Percentiles rank a stretch among this genome's conserved stretches.
phyloP scores from a whole-genome alignment of 345 rosid genomes.

The Pelargonium nanum region DNA sequence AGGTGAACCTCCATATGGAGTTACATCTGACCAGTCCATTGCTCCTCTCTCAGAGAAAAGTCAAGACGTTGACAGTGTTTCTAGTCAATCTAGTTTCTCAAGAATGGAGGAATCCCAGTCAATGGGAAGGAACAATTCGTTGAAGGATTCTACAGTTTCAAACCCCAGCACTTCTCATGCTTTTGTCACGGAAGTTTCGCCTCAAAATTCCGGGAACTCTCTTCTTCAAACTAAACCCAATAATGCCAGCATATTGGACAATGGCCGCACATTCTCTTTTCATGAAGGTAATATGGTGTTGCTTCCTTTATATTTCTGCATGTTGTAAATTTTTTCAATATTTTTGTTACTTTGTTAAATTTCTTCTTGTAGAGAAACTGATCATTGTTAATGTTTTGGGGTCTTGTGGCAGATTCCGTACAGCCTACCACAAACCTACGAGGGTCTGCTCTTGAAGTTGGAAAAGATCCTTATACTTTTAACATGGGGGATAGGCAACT shows the following conservation, averaged over 20 bases:
- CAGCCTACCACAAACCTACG: constrained; percentile 26
- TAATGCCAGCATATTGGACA: constrained; percentile 18
- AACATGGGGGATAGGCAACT: constrained; percentile 31
- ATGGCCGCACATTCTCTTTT: constrained; percentile 23
- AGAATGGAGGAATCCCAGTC: constrained; percentile 20
- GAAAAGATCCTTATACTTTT: constrained; percentile 16
- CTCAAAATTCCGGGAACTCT: constrained; percentile 22
- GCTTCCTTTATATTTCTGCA: neutral
- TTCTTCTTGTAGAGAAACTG: constrained; percentile 13
- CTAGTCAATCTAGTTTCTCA: constrained; percentile 18
- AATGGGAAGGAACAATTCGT: constrained; percentile 26
- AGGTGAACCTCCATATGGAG: constrained; percentile 17
- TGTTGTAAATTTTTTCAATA: neutral
- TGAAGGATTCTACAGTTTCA: constrained; percentile 16
- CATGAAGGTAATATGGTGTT: constrained; percentile 23
- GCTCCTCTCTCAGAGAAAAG: constrained; percentile 22
- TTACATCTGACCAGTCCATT: constrained; percentile 13
- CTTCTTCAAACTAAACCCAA: constrained; percentile 21
- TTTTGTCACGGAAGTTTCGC: constrained; percentile 15
- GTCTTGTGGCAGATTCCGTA: constrained; percentile 29
- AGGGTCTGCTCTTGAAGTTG: constrained; percentile 32
- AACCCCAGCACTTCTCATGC: constrained; percentile 12
- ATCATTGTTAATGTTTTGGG: constrained; percentile 9
- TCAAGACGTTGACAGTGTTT: constrained; percentile 19
- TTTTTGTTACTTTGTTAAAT: constrained; percentile 4